Evolutionary conservation across 352 stramenopile species (phyloP).

Genomic region (Phytophthora pistaciae): DNA sequence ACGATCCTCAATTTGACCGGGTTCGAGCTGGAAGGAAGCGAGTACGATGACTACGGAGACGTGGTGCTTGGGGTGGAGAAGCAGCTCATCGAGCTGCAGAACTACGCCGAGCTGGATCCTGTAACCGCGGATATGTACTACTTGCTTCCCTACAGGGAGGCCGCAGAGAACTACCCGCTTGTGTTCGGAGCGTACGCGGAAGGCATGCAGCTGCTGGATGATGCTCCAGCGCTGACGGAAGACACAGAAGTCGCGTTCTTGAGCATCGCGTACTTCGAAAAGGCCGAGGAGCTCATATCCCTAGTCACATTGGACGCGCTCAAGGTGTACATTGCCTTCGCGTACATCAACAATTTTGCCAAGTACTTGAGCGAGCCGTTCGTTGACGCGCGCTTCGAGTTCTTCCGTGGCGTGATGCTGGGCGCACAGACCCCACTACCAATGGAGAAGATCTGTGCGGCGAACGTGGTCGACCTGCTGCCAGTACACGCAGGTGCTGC

Average conservation of each 20-base stretch:
- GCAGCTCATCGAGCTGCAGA: constrained; percentile 38
- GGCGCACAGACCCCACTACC: constrained; percentile 68
- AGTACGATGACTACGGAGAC: constrained; percentile 36
- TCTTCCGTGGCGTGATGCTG: constrained; percentile 79
- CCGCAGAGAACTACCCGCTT: constrained; percentile 51
- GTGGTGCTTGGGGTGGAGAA: constrained; percentile 38
- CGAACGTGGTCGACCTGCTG: constrained; percentile 33
- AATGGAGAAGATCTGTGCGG: constrained; percentile 59
- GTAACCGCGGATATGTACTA: constrained; percentile 64
- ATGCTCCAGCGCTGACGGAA: constrained; percentile 39
- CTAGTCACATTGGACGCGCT: constrained; percentile 47
- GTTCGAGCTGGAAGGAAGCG: constrained; percentile 26
- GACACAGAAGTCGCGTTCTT: constrained; percentile 56
- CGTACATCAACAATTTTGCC: constrained; percentile 46
- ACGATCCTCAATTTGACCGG: constrained; percentile 50
- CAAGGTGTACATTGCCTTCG: constrained; percentile 59
- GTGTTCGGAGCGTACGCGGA: constrained; percentile 61
- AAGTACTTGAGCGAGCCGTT: constrained; percentile 65
- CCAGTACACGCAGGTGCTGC: constrained; percentile 71
- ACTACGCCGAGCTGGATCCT: constrained; percentile 33
- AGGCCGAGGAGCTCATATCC: constrained; percentile 46
- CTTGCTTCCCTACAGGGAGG: constrained; percentile 72
- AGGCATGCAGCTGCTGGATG: constrained; percentile 52
- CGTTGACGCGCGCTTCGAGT: constrained; percentile 87
- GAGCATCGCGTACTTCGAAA: constrained; percentile 60